Percentiles rank a stretch among this genome's conserved stretches.
Evolutionary conservation across 2,329 filamentous ascomycete species (phyloP).

Genomic region (Cladosporium sp.): DNA sequence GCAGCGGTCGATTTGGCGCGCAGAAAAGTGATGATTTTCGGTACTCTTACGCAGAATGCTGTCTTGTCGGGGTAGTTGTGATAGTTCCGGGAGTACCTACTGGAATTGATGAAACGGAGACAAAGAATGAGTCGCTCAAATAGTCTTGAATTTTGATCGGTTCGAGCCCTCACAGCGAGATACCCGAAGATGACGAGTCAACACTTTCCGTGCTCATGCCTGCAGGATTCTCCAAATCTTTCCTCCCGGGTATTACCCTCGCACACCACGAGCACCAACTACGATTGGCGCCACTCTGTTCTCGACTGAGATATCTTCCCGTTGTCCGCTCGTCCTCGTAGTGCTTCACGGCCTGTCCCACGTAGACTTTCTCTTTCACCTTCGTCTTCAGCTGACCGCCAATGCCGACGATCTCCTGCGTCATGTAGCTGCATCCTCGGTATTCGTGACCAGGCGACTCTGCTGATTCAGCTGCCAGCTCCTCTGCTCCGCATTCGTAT

Average conservation of each 20-base stretch:
- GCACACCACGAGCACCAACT: conserved; percentile 94
- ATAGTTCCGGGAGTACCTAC: too few species aligned
- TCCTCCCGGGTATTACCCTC: conserved; percentile 39
- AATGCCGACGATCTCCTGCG: conserved; percentile 87
- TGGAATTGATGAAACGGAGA: too few species aligned
- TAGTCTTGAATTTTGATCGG: too few species aligned
- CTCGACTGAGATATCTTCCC: conserved; percentile 62
- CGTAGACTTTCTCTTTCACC: conserved; percentile 71
- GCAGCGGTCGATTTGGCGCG: too few species aligned
- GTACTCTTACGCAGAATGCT: too few species aligned
- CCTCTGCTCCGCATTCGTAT: conserved; percentile 77
- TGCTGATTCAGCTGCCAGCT: conserved; percentile 50
- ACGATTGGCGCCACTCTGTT: conserved; percentile 62
- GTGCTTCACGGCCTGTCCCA: conserved; percentile 81
- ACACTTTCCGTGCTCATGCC: conserved; percentile 24
- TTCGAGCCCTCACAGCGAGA: conserved; percentile 1
- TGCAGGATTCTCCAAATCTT: conserved; percentile 19
- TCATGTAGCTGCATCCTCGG: conserved; percentile 67
- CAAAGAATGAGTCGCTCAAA: too few species aligned
- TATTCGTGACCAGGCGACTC: conserved; percentile 33
- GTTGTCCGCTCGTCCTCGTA: conserved; percentile 71
- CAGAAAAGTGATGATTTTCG: too few species aligned
- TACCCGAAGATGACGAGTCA: conserved; percentile 16
- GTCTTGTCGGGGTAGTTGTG: too few species aligned
- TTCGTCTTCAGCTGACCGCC: conserved; percentile 85